These are phyloP conservation scores for Chlamydomonas asymmetrica DNA, from an alignment of 139 green algal species.

Conservation along the genomic window DNA sequence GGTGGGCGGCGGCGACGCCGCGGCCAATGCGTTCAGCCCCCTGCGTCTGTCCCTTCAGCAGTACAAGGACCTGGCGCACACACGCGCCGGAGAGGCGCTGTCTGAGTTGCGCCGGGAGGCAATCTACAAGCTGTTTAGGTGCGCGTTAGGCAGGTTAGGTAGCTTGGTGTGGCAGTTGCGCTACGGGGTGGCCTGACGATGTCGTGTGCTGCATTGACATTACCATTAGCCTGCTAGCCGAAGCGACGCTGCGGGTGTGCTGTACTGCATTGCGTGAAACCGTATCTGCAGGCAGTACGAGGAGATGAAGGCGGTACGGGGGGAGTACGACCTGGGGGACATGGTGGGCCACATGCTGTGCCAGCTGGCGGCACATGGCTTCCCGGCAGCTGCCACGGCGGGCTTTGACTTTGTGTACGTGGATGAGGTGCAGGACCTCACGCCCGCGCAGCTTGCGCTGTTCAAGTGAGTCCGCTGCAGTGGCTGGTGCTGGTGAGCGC, in stretches of 20 bases:
- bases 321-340: slow-evolving; percentile 37
- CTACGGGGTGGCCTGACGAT: no score
- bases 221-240: no score
- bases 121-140: slow-evolving; percentile 7
- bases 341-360: slow-evolving; percentile 20
- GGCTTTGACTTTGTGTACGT: slow-evolving; percentile 45
- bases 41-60: slow-evolving; percentile 13
- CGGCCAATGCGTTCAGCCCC: no score
- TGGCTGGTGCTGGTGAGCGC: no score
- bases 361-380: not conserved
- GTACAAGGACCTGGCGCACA: slow-evolving; percentile 33
- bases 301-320: slow-evolving; percentile 19
- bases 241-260: no score
- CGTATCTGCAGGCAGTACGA: slow-evolving; percentile 52
- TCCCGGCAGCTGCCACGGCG: not conserved
- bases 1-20: no score
- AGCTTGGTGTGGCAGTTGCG: slow-evolving; percentile 12
- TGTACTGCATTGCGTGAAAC: not conserved
- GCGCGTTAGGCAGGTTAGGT: not conserved
- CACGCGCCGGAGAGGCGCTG: not conserved
- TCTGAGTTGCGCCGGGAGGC: not conserved
- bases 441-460: slow-evolving; percentile 21
- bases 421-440: slow-evolving; percentile 56
- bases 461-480: slow-evolving; percentile 5
- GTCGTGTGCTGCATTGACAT: no score